phyloP scores from a whole-genome alignment of 495 filamentous ascomycete genomes.

The Talaromyces thailandensis region DNA sequence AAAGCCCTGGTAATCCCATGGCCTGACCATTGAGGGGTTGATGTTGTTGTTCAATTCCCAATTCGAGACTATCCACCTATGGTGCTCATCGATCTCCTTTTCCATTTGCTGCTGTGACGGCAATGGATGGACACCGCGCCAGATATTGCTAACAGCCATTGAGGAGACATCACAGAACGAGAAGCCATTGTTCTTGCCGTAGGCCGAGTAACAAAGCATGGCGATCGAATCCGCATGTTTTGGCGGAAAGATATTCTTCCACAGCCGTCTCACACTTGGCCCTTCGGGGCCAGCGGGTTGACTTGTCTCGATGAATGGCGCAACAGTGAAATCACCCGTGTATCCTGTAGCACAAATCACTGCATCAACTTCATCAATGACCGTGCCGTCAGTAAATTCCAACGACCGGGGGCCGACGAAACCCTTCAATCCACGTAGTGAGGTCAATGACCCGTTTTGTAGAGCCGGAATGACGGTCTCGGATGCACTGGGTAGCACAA shows the following conservation, averaged over 20 bases:
- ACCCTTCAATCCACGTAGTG: neutral
- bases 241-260: conserved; percentile 28
- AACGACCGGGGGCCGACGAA: conserved; percentile 10
- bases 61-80: conserved; percentile 16
- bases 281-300: neutral
- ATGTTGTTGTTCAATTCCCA: neutral
- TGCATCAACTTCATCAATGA: conserved; percentile 23
- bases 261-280: conserved; percentile 13
- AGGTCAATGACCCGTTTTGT: neutral
- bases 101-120: conserved; percentile 19
- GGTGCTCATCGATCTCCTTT: conserved; percentile 17
- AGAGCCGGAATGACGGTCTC: neutral
- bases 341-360: conserved; percentile 32
- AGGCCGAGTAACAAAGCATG: conserved; percentile 9
- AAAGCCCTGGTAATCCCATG: conserved; percentile 19
- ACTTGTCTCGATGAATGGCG: conserved; percentile 1
- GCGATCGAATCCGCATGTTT: conserved; percentile 19
- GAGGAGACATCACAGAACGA: conserved; percentile 21
- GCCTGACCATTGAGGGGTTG: conserved; percentile 12
- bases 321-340: neutral
- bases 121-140: conserved; percentile 9
- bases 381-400: conserved; percentile 23
- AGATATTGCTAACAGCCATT: conserved; percentile 26
- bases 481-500: neutral
- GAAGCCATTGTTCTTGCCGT: conserved; percentile 19